These are phyloP conservation scores for Zasmidium angulare DNA, from an alignment of 2,329 filamentous ascomycete genomes.

Conservation along the genomic window DNA sequence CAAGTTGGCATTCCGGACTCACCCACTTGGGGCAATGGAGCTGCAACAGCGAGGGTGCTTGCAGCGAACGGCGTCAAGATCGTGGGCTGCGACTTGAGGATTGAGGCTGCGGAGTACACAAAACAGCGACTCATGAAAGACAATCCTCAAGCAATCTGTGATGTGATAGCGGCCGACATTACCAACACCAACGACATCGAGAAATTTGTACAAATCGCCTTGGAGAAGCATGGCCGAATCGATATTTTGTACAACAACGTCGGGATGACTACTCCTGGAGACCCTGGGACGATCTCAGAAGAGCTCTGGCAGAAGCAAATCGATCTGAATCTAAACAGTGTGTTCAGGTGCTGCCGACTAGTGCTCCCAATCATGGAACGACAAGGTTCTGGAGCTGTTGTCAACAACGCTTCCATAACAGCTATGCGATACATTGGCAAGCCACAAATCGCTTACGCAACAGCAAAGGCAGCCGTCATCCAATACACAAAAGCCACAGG, in stretches of 20 bases:
- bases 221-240: conserved; percentile 46
- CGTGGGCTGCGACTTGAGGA: conserved; percentile 39
- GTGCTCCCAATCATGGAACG: conserved; percentile 56
- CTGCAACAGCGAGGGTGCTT: conserved; percentile 50
- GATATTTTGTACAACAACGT: conserved; percentile 55
- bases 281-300: conserved; percentile 49
- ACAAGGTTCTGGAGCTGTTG: conserved; percentile 43
- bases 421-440: conserved; percentile 53
- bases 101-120: conserved; percentile 28
- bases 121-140: conserved; percentile 39
- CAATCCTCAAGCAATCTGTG: conserved; percentile 38
- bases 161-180: conserved; percentile 41
- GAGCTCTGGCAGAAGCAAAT: conserved; percentile 53
- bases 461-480: conserved; percentile 29
- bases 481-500: conserved; percentile 30
- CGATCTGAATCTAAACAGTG: conserved; percentile 57
- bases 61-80: conserved; percentile 51
- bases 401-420: conserved; percentile 53
- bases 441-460: conserved; percentile 54
- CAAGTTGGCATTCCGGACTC: conserved; percentile 34
- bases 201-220: conserved; percentile 35
- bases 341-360: conserved; percentile 53
- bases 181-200: conserved; percentile 54
- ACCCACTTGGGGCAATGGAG: conserved; percentile 53
- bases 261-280: conserved; percentile 46